Evolutionary conservation across 495 filamentous ascomycete genomes (phyloP), one percentile per base, ranked within the genome.

Genomic region (Penicillium crystallinum): DNA sequence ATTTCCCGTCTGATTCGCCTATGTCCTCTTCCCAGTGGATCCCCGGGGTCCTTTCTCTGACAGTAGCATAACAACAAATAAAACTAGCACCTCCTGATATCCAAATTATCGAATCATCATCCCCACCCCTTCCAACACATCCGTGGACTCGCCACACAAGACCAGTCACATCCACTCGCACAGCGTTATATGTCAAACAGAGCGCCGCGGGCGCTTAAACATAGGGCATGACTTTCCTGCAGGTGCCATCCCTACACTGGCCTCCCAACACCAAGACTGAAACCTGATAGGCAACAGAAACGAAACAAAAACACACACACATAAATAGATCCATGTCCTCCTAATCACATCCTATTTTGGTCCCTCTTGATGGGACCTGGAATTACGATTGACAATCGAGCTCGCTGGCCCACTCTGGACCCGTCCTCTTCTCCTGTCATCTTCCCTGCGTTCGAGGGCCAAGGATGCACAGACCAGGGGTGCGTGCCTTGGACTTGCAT

Each of bases 171-270:
- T 50, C 50, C 44, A 55, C 52, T 58, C 55, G 53, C 36, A 52
- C 42, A 44, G 49, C 45, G 49, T 52, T 51, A 30, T 34, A 36
- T 42, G 52, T 52, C 56, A 53, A 62, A 62, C 49, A 55, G 34
- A 52, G 55, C 57, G 54, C 54, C 35, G 45, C 46, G 43, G 55
- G 57, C 57, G 57, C 57, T 59, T 59, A n/a, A n/a, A n/a, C n/a
- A 59, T 55, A 27, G 7, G 23, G 23, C 23, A 27, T n/a, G 23
- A 33, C 43, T 33, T 33, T 15, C 12, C 15, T 34, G 30, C n/a
- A n/a, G n/a, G n/a, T n/a, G n/a, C n/a, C n/a, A n/a, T n/a, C n/a
- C n/a, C n/a, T n/a, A n/a, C n/a, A n/a, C 18, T 21, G 18, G 21
- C 2, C 14, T 7, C 12, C 18, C 39, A 41, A 41, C 38, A 41